Percentiles rank a stretch among this genome's conserved stretches.
These are phyloP conservation scores for Cardiospermum halicacabum DNA, from an alignment of 345 rosid species.

Conservation along the genomic window DNA sequence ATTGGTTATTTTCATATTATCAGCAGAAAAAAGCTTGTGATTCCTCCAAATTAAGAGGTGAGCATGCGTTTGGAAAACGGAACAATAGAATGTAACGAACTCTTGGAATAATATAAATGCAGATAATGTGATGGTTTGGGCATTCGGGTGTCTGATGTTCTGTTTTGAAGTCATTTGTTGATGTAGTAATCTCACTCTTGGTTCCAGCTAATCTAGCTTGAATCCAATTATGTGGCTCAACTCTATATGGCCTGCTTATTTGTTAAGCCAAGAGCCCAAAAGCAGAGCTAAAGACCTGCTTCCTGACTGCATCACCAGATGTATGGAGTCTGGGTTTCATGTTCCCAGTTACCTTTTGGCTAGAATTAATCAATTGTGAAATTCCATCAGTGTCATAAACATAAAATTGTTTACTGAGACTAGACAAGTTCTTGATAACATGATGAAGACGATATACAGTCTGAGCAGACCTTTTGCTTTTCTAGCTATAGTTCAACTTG, in stretches of 20 bases:
- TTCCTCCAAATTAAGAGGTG: not conserved
- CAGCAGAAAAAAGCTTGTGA: not conserved
- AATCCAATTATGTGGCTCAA: not conserved
- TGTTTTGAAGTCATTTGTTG: no score
- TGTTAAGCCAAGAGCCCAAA: not conserved
- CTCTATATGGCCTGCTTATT: not conserved
- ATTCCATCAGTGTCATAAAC: no score
- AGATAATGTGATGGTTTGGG: not conserved
- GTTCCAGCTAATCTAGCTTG: not conserved
- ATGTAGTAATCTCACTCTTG: not conserved
- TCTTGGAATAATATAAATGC: no score
- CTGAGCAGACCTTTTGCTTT: conserved; percentile 59
- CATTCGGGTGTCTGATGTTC: not conserved
- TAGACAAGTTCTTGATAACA: conserved; percentile 53
- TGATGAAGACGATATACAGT: conserved; percentile 71
- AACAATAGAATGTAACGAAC: not conserved
- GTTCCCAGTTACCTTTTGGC: no score
- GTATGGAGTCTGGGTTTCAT: not conserved
- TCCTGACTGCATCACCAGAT: not conserved
- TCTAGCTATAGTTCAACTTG: conserved; percentile 58
- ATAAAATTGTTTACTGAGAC: no score
- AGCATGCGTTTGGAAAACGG: not conserved
- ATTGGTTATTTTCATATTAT: not conserved
- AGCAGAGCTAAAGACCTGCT: not conserved
- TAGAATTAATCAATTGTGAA: no score